Evolutionary conservation across 495 filamentous ascomycete genomes (phyloP), one percentile per base, ranked within the genome.

Genomic region (Hypoxylon lienhwacheense): DNA sequence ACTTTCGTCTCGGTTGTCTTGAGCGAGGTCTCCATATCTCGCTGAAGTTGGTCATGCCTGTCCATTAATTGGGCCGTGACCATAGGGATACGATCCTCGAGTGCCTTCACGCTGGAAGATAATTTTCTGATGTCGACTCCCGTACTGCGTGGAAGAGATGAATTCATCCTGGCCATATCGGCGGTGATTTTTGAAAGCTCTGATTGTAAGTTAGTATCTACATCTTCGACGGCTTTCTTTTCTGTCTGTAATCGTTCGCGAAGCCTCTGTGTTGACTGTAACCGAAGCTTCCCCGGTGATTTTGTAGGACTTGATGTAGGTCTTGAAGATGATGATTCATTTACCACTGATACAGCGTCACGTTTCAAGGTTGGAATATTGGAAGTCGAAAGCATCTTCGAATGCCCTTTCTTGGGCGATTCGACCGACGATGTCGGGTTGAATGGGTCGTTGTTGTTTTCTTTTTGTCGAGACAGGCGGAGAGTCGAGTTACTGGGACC

Each of bases 261-360:
- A 24, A 97, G 82, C 73, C 95, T 97, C 58, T 95, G 89, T 0
- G 92, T 88, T 33, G 86, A 91, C 69, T 95, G 91, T 69, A 96
- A 83, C 37, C 89, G 86, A 47, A 95, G 75, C 60, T 87, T 93
- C 56, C 81, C 81, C 25, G 77, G 71, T 2, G 62, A 32, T 48
- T 73, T 75, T 24, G 61, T 59, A 7, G 71, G 68, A 47, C 72
- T 76, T 34, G 64, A 61, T 5, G 64, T 64, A 7, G 69, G 66
- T 21, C 71, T 61, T 4, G 61, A 47, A 7, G 64, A 52, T 2
- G 69, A 63, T 2, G 69, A 63, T 32, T 75, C 70, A 5, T 37
- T 17, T 1, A 17, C 8, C 1, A 49, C 28, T 2, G 24, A 61
- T 3, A 59, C 66, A 12, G 59, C 31, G 25, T 65, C 59, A 10